These are phyloP conservation scores for Talaromyces liani DNA, from an alignment of 495 filamentous ascomycete species.

Conservation along the genomic window DNA sequence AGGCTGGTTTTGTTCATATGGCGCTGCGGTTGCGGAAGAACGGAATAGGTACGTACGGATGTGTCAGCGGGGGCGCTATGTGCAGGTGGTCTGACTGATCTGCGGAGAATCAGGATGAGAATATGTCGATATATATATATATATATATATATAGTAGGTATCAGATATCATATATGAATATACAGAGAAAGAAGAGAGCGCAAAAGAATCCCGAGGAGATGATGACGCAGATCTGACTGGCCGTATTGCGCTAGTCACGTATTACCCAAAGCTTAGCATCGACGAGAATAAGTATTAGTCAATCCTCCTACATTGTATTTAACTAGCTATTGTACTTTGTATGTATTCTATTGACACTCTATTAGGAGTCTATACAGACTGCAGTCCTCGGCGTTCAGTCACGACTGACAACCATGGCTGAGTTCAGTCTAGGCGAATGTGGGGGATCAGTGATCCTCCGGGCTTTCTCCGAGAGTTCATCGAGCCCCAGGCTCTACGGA, in stretches of 20 bases:
- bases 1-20: not conserved
- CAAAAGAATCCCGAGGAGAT: not conserved
- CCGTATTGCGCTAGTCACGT: not conserved
- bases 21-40: not conserved
- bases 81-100: not conserved
- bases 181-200: not conserved
- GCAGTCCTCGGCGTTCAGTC: not conserved
- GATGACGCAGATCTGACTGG: not conserved
- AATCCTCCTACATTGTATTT: no score
- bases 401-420: not conserved
- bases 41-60: not conserved
- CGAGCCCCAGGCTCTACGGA: not conserved
- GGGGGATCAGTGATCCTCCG: not conserved
- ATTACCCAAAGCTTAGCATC: not conserved
- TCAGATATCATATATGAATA: not conserved
- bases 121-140: not conserved
- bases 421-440: not conserved
- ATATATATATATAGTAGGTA: no score
- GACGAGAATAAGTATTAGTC: no score
- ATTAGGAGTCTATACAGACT: not conserved
- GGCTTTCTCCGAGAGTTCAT: not conserved
- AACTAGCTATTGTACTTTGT: no score
- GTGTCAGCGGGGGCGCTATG: not conserved
- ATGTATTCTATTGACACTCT: no score
- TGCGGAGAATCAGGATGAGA: not conserved